A percentile compares a stretch with the other conserved stretches of the same genome.
phyloP scores from a whole-genome alignment of 179 eudicot genomes.

The Corrigiola litoralis region DNA sequence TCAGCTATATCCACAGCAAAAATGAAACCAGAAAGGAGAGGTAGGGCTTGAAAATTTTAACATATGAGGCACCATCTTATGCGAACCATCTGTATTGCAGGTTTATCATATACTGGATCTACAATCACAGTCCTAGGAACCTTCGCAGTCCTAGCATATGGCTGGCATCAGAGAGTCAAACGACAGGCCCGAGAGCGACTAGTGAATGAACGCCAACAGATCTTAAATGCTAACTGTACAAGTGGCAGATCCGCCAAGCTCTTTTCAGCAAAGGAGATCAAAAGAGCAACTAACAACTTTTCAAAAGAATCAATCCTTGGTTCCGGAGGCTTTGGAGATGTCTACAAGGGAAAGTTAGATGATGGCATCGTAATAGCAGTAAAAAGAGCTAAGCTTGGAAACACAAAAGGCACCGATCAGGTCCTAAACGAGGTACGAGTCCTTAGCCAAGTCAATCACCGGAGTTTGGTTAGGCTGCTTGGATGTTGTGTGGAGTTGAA shows the following conservation, averaged over 20 bases:
- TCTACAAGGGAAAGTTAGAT: slow-evolving; percentile 44
- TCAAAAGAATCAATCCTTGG: slow-evolving; percentile 44
- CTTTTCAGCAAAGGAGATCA: slow-evolving; percentile 42
- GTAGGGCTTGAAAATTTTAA: no score
- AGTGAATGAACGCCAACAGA: slow-evolving; percentile 40
- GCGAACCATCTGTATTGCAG: neutral
- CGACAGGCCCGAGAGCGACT: slow-evolving; percentile 16
- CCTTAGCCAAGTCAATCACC: slow-evolving; percentile 31
- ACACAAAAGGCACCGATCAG: slow-evolving; percentile 50
- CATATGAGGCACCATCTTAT: neutral
- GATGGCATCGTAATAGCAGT: slow-evolving; percentile 44
- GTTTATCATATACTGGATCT: slow-evolving; percentile 16
- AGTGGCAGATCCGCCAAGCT: slow-evolving; percentile 47
- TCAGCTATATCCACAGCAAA: no score
- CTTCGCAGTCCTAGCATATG: slow-evolving; percentile 16
- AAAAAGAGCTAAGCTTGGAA: slow-evolving; percentile 44
- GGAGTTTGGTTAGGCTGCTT: slow-evolving; percentile 25
- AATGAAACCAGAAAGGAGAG: no score
- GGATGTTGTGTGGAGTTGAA: slow-evolving; percentile 34
- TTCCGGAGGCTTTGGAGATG: slow-evolving; percentile 60
- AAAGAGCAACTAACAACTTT: slow-evolving; percentile 46
- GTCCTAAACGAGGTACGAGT: slow-evolving; percentile 28
- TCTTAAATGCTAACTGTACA: slow-evolving; percentile 36
- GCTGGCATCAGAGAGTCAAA: slow-evolving; percentile 7
- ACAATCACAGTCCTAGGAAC: slow-evolving; percentile 1